Evolutionary conservation across 2,329 filamentous ascomycete genomes (phyloP).

Genomic region (Sclerotinia spermophila): DNA sequence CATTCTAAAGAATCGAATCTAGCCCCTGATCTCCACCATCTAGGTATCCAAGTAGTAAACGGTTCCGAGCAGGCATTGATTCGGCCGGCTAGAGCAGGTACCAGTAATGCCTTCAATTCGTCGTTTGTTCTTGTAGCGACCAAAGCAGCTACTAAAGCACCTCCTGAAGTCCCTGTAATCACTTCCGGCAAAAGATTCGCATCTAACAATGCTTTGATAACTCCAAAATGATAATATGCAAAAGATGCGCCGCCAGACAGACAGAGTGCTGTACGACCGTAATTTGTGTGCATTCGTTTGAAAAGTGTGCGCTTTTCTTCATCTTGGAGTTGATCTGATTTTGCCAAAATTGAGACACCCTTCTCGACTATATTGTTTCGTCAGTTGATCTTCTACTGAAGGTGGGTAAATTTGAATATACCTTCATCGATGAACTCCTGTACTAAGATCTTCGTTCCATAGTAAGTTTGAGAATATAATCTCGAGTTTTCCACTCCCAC

Average conservation of each 20-base stretch:
- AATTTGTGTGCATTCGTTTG: slow-evolving; percentile 86
- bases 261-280: slow-evolving; percentile 86
- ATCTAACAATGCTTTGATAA: slow-evolving; percentile 84
- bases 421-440: slow-evolving; percentile 87
- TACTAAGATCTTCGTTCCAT: slow-evolving; percentile 91
- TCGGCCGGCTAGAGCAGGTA: slow-evolving; percentile 24
- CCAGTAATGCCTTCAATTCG: slow-evolving; percentile 78
- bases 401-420: slow-evolving; percentile 39
- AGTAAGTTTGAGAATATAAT: slow-evolving; percentile 97
- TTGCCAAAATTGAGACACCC: slow-evolving; percentile 63
- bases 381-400: slow-evolving; percentile 18
- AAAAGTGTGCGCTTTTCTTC: slow-evolving; percentile 79
- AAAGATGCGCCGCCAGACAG: slow-evolving; percentile 91
- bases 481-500: slow-evolving; percentile 89
- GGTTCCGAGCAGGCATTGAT: slow-evolving; percentile 53
- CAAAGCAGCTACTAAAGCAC: slow-evolving; percentile 82
- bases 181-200: slow-evolving; percentile 83
- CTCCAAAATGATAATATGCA: slow-evolving; percentile 94
- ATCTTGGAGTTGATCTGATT: slow-evolving; percentile 61
- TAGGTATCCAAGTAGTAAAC: slow-evolving; percentile 68
- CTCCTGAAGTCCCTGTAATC: slow-evolving; percentile 94
- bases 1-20: slow-evolving; percentile 92
- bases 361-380: slow-evolving; percentile 51
- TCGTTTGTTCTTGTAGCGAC: slow-evolving; percentile 88
- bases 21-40: slow-evolving; percentile 91